These are phyloP conservation scores for Penicillium nordicum DNA, from an alignment of 2,329 filamentous ascomycete genomes.

Conservation along the genomic window DNA sequence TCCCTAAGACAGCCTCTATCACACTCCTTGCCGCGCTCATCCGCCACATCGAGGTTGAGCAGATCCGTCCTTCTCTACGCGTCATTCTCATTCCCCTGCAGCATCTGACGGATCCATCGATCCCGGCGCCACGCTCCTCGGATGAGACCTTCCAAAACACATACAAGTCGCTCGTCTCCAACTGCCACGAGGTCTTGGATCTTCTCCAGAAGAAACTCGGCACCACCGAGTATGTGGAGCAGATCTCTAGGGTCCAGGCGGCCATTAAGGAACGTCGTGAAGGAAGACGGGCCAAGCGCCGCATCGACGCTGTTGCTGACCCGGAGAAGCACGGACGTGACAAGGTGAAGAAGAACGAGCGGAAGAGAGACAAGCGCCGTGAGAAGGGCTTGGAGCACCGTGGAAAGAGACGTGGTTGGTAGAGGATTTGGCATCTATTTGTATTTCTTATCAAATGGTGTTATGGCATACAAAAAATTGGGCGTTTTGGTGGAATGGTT, in stretches of 20 bases:
- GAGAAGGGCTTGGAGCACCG: slow-evolving; percentile 71
- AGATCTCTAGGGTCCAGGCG: slow-evolving; percentile 69
- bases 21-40: slow-evolving; percentile 69
- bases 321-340: slow-evolving; percentile 74
- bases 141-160: slow-evolving; percentile 66
- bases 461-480: slow-evolving; percentile 23
- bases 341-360: slow-evolving; percentile 79
- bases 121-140: slow-evolving; percentile 66
- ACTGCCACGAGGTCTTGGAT: slow-evolving; percentile 74
- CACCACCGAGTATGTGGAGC: slow-evolving; percentile 71
- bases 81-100: slow-evolving; percentile 67
- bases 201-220: slow-evolving; percentile 81
- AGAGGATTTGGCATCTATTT: slow-evolving; percentile 21
- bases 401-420: slow-evolving; percentile 69
- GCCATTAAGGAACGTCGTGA: slow-evolving; percentile 69
- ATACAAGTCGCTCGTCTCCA: slow-evolving; percentile 68
- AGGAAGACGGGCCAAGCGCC: slow-evolving; percentile 75
- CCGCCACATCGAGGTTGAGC: slow-evolving; percentile 56
- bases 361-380: slow-evolving; percentile 79
- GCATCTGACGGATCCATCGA: slow-evolving; percentile 77
- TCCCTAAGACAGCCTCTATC: slow-evolving; percentile 72
- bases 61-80: slow-evolving; percentile 62
- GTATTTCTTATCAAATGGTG: slow-evolving; percentile 18
- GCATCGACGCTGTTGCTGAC: slow-evolving; percentile 78
- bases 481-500: slow-evolving; percentile 22